Base-by-base conservation (phyloP, 2,329 filamentous ascomycete genomes). In the Keithomyces neogunnii region DNA sequence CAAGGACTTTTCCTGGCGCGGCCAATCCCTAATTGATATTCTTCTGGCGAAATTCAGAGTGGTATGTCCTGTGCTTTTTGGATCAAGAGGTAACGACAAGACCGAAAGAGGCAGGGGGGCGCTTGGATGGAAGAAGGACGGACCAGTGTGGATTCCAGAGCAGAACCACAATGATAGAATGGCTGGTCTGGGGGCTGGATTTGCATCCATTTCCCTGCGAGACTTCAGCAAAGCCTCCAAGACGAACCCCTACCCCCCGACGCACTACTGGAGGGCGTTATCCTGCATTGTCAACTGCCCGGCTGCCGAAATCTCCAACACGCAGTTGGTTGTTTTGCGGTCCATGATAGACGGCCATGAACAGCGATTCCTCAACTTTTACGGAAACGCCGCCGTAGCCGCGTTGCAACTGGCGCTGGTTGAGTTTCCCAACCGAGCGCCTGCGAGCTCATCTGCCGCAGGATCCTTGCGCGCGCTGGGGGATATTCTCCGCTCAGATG, bases 1-100 rank as follows among this genome's bases (percentile, higher is more conserved):
- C 49, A 75, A 80, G 19, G 75, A 81, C 13, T 86, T 88, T 62
- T 73, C 78, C 50, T 87, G 83, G 76, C 78, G 84, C 48, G 85
- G 82, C 7, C 69, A 78, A 46, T 78, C 84, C 1, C 74, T 95
- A 52, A 84, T 89, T 49, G 88, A 95, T 63, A 88, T 97, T 53
- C 75, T 97, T 32, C 85, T 95, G 61, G 75, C 91, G 50, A 96
- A 97, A 67, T 87, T 88, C 61, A 83, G 90, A 53, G 75, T 87
- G 13, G 76, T 81, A 3, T 95, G 89, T 60, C 92, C 93, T 0
- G 84, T 90, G 1, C 73, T 99, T 0, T 97, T 95, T 64, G 92
- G 92, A 19, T 81, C 91, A 57, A 78, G 81, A 43, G 91, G 89
- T 29, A 82, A 75, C 55, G 89, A 95, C 64, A 83, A 77, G 55